These are phyloP conservation scores for Venturia aucupariae DNA, from an alignment of 2,329 filamentous ascomycete species.

Conservation along the genomic window DNA sequence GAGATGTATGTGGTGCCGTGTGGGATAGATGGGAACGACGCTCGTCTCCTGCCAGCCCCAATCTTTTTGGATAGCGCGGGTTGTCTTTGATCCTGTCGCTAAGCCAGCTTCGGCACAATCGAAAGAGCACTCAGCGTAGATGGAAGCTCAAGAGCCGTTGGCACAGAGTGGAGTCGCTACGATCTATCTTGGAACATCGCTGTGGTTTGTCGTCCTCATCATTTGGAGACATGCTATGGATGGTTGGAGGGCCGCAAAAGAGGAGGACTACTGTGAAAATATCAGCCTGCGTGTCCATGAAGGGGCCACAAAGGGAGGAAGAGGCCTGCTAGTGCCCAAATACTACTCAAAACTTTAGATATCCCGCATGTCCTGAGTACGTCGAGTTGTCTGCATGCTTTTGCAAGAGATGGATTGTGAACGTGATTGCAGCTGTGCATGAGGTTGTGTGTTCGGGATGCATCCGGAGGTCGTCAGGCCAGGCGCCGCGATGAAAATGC, in stretches of 20 bases:
- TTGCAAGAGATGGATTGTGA: neutral
- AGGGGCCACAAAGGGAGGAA: neutral
- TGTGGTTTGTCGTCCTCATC: neutral
- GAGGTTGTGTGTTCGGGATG: neutral
- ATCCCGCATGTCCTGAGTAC: neutral
- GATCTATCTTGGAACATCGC: neutral
- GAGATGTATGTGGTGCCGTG: neutral
- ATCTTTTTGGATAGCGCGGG: neutral
- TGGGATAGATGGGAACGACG: neutral
- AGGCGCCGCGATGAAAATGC: neutral
- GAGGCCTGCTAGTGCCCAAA: neutral
- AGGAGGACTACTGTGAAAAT: neutral
- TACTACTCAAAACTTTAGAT: neutral
- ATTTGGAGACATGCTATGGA: neutral
- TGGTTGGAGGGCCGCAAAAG: neutral
- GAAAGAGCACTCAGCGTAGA: neutral
- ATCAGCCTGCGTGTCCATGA: neutral
- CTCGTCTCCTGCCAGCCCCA: too few species aligned
- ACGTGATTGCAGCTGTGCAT: neutral
- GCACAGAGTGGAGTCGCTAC: neutral
- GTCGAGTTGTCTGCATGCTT: neutral
- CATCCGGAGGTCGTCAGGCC: neutral
- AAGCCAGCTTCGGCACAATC: neutral
- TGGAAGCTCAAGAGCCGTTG: neutral
- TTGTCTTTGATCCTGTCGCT: neutral